Conservation (phyloP, 169 alveolate species). For the Neospora caninum region DNA sequence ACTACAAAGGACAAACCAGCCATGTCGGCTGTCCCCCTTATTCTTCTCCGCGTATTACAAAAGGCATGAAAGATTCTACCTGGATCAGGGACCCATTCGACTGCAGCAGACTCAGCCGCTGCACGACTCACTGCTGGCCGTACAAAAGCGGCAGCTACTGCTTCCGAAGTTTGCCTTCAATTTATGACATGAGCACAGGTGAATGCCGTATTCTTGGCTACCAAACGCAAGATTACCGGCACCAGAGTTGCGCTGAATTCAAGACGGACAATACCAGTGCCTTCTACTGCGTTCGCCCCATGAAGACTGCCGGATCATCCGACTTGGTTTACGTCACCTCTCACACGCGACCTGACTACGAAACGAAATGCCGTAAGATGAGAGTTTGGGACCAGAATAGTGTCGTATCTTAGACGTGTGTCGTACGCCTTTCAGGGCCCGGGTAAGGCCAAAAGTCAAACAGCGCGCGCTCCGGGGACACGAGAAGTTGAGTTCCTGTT, state of each 20-base stretch:
- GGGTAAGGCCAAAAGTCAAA: no score
- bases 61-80: slow-evolving; percentile 49
- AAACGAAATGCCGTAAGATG: slow-evolving; percentile 69
- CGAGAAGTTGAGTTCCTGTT: no score
- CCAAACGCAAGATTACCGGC: slow-evolving; percentile 61
- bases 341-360: slow-evolving; percentile 69
- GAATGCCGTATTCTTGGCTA: slow-evolving; percentile 70
- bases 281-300: slow-evolving; percentile 64
- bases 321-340: slow-evolving; percentile 59
- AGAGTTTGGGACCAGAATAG: background rate
- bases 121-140: slow-evolving; percentile 72
- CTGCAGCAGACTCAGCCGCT: slow-evolving; percentile 60
- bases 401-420: background rate
- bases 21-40: slow-evolving; percentile 72
- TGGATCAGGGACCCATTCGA: slow-evolving; percentile 61
- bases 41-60: slow-evolving; percentile 60
- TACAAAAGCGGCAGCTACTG: slow-evolving; percentile 48
- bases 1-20: slow-evolving; percentile 54
- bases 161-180: slow-evolving; percentile 68
- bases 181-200: slow-evolving; percentile 48
- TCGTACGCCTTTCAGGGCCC: no score
- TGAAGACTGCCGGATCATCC: slow-evolving; percentile 59
- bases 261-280: slow-evolving; percentile 21
- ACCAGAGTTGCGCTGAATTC: slow-evolving; percentile 36
- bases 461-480: no score